Evolutionary conservation across 2,329 filamentous ascomycete genomes (phyloP).

Genomic region (Exophiala bonariae): DNA sequence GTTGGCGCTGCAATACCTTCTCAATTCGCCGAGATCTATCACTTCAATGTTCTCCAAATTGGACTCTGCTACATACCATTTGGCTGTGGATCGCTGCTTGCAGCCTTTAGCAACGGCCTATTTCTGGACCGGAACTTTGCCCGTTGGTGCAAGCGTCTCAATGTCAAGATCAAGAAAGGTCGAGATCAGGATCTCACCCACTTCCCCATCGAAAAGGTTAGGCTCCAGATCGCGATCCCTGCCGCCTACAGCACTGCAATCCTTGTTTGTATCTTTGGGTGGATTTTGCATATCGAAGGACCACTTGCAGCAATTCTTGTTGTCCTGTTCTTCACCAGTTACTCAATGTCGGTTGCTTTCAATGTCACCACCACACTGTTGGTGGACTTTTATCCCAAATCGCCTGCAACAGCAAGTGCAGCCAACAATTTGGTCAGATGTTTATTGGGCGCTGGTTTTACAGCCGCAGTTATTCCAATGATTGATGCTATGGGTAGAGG

Average conservation of each 20-base stretch:
- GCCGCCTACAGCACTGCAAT: conserved; percentile 30
- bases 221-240: conserved; percentile 36
- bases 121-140: conserved; percentile 73
- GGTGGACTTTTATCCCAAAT: conserved; percentile 52
- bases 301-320: conserved; percentile 35
- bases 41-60: conserved; percentile 49
- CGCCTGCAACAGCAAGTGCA: conserved; percentile 53
- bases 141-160: conserved; percentile 62
- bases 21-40: conserved; percentile 47
- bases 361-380: conserved; percentile 49
- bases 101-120: conserved; percentile 41
- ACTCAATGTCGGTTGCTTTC: conserved; percentile 41
- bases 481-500: conserved; percentile 49
- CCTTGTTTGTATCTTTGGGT: conserved; percentile 38
- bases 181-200: conserved; percentile 52
- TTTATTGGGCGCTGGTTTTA: conserved; percentile 53
- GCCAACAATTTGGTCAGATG: conserved; percentile 56
- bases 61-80: conserved; percentile 37
- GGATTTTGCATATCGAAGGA: conserved; percentile 37
- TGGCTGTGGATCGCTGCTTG: conserved; percentile 30
- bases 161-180: conserved; percentile 61
- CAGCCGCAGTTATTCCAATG: conserved; percentile 52
- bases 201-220: conserved; percentile 51
- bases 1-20: conserved; percentile 48
- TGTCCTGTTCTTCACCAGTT: conserved; percentile 38